Evolutionary conservation across 306 rosid species (phyloP), one percentile per base, ranked within the genome.

Genomic region (Abrus pulchellus): DNA sequence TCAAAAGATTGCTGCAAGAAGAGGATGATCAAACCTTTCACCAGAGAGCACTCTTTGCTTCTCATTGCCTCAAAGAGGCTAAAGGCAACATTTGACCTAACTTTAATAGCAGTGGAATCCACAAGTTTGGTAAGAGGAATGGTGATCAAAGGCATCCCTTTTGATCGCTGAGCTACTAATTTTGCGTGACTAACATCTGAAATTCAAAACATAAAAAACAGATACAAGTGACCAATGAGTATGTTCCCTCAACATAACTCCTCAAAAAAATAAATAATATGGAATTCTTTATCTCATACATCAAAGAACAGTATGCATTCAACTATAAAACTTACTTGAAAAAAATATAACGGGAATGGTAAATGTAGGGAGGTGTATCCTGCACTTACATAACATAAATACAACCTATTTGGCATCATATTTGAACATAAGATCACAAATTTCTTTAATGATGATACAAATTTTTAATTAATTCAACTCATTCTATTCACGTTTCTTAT

Each of bases 91-190:
- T 78, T 90, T 78, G 92, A 85, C 82, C 81, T 82, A 36, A 92
- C 92, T 61, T 88, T 90, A 72, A 74, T 77, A 52, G 94, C 97
- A 81, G 89, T 85, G 61, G 89, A 76, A 48, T 83, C 95, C 73
- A 73, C 56, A 68, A 94, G 92, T 86, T 88, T 91, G 56, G 86
- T 75, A 59, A 94, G 95, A 74, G 90, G 79, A 83, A 93, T 83
- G 81, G 91, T 85, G 52, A 93, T 90, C 30, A 86, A 77, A 27
- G 99, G 97, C 99, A 94, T 87, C 65, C 97, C 97, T 86, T 93
- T 94, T 38, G 91, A 89, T 84, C 90, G 93, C 86, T 94, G 97
- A 82, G 92, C 90, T 75, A 86, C 84, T 70, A 94, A 84, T 85
- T 88, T 94, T 62, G 87, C 97, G 77, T 9, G 5, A 48, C 86